Base-by-base conservation (phyloP, 2,329 filamentous ascomycete genomes). In the Trematosphaeria pertusa region DNA sequence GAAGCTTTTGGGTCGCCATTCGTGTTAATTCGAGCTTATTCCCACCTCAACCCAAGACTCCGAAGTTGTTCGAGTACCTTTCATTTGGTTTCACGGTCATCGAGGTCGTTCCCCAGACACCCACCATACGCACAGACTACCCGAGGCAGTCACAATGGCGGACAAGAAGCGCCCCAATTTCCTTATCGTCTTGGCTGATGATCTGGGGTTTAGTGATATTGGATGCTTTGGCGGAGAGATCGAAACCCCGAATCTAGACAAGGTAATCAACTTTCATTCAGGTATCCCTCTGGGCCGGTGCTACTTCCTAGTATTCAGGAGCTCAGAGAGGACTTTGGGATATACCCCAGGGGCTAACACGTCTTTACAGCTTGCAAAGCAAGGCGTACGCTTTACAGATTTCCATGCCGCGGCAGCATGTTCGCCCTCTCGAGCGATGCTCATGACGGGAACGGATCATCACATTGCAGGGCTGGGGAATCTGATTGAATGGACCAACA, bases 331-430 rank as follows among this genome's bases (percentile, higher is more conserved):
- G n/a, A n/a, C n/a, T n/a, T n/a, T n/a, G n/a, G n/a, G n/a, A n/a
- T n/a, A n/a, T 8, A 28, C 24, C 24, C 24, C 24, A 28, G 12
- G 24, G 8, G 12, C 24, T 12, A 28, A 28, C 24, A 8, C 24
- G 24, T 28, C 12, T 28, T n/a, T 21, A 40, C 42, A 56, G 49
- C 62, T 74, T n/a, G 67, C 71, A 18, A 52, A 56, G 46, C 70
- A 71, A 64, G 70, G 83, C 21, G 67, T 87, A 15, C 79, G 83
- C 4, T 84, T 86, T 59, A 86, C 83, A 0, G 81, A 86, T 56
- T 87, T 85, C 65, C 84, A 87, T 59, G 81, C 83, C 1, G 84
- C 85, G 0, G 81, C 83, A 2, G 84, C 84, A 39, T 87, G 83
- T 67, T 86, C 83, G 38, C 85, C 85, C 1, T 84, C 82, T 2